Conservation (phyloP, 352 stramenopile genomes). For the Bremia lactucae region DNA sequence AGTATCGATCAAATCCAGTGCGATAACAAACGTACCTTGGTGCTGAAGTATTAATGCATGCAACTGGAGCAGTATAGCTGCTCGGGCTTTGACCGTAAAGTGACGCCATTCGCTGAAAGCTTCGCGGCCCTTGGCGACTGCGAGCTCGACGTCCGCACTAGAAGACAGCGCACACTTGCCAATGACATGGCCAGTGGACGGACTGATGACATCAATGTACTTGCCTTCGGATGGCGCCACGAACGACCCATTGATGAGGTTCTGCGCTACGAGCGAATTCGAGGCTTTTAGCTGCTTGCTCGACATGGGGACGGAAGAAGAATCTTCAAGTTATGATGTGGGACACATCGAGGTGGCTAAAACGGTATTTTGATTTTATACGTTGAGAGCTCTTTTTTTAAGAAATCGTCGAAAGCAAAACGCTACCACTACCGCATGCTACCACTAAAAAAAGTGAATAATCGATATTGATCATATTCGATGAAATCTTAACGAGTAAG, state of each 20-base stretch:
- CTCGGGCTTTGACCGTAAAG: slow-evolving; percentile 90
- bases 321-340: too few species aligned
- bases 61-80: slow-evolving; percentile 94
- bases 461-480: too few species aligned
- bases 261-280: slow-evolving; percentile 25
- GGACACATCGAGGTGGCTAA: too few species aligned
- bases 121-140: slow-evolving; percentile 60
- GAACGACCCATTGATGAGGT: slow-evolving; percentile 61
- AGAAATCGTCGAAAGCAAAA: too few species aligned
- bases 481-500: too few species aligned
- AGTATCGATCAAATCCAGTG: not conserved
- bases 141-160: slow-evolving; percentile 72
- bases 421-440: too few species aligned
- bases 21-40: slow-evolving; percentile 24
- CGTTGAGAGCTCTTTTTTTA: too few species aligned
- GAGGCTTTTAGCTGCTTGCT: slow-evolving; percentile 16
- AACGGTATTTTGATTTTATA: too few species aligned
- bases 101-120: slow-evolving; percentile 87
- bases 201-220: slow-evolving; percentile 59
- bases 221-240: slow-evolving; percentile 26
- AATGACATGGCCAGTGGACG: slow-evolving; percentile 56
- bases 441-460: too few species aligned
- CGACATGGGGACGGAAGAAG: too few species aligned
- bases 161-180: slow-evolving; percentile 75
- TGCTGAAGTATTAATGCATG: slow-evolving; percentile 88